phyloP scores from a whole-genome alignment of 345 rosid genomes.

The Hirschfeldia incana region DNA sequence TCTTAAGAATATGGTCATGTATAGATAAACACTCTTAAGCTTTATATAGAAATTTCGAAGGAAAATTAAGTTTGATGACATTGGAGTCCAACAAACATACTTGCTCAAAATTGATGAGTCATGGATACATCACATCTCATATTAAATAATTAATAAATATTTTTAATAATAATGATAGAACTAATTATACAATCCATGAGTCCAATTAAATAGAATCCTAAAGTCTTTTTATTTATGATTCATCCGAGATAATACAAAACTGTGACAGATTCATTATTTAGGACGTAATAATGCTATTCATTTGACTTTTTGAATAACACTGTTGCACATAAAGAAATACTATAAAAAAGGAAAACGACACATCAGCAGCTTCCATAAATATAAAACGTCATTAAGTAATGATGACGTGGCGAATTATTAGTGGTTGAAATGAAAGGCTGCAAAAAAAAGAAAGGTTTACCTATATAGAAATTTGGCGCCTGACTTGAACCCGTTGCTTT shows the following conservation, averaged over 20 bases:
- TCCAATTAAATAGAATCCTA: neutral
- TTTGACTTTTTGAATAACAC: neutral
- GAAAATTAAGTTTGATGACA: neutral
- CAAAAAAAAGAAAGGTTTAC: conserved; percentile 21
- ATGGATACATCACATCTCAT: neutral
- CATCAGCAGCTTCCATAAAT: conserved; percentile 6
- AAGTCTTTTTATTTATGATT: neutral
- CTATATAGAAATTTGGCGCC: conserved; percentile 41
- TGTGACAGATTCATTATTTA: neutral
- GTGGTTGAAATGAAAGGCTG: conserved; percentile 22
- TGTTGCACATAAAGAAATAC: neutral
- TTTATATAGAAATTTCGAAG: neutral
- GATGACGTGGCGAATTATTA: conserved; percentile 1
- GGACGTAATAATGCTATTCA: neutral
- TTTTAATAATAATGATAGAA: neutral
- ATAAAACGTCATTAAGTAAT: neutral
- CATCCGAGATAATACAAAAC: neutral
- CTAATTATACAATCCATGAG: neutral
- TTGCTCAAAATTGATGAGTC: neutral
- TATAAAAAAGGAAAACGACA: conserved; percentile 11
- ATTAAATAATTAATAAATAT: neutral
- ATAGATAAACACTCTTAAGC: neutral
- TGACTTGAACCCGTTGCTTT: conserved; percentile 34
- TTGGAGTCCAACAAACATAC: neutral
- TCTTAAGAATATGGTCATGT: neutral